phyloP scores from a whole-genome alignment of 78 protist genomes.

The Dictyostelium brefeldianum region DNA sequence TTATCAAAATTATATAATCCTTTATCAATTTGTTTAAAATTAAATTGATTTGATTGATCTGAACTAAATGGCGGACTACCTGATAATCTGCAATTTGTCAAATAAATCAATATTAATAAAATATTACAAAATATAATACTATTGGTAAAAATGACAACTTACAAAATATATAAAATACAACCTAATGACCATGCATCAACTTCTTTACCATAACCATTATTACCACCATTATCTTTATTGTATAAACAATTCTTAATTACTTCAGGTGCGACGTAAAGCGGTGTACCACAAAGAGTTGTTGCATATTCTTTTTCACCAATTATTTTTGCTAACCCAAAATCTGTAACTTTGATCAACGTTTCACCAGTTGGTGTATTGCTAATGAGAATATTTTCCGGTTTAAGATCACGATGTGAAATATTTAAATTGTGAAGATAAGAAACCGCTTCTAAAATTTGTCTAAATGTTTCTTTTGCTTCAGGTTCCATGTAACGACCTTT shows the following conservation, averaged over 20 bases:
- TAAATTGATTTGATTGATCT: background rate
- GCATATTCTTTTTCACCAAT: constrained; percentile 66
- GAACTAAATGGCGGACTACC: constrained; percentile 64
- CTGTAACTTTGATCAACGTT: constrained; percentile 33
- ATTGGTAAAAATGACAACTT: too few species aligned
- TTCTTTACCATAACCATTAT: constrained; percentile 58
- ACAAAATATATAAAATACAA: constrained; percentile 60
- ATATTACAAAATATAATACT: background rate
- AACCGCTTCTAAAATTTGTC: constrained; percentile 43
- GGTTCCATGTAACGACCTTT: constrained; percentile 39
- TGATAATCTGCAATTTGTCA: background rate
- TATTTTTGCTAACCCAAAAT: constrained; percentile 75
- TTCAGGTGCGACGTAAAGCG: constrained; percentile 67
- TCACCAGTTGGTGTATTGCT: background rate
- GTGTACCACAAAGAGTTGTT: constrained; percentile 63
- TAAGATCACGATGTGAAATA: constrained; percentile 52
- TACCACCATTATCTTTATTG: background rate
- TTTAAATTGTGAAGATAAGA: constrained; percentile 46
- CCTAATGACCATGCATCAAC: constrained; percentile 72
- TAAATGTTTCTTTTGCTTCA: constrained; percentile 39
- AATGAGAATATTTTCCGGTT: constrained; percentile 60
- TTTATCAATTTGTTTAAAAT: constrained; percentile 16
- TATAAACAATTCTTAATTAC: constrained; percentile 40
- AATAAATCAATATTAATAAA: background rate
- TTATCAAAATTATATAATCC: constrained; percentile 22